These are phyloP conservation scores for Obba rivulosa DNA, from an alignment of 768 basidiomycete species.

Conservation along the genomic window DNA sequence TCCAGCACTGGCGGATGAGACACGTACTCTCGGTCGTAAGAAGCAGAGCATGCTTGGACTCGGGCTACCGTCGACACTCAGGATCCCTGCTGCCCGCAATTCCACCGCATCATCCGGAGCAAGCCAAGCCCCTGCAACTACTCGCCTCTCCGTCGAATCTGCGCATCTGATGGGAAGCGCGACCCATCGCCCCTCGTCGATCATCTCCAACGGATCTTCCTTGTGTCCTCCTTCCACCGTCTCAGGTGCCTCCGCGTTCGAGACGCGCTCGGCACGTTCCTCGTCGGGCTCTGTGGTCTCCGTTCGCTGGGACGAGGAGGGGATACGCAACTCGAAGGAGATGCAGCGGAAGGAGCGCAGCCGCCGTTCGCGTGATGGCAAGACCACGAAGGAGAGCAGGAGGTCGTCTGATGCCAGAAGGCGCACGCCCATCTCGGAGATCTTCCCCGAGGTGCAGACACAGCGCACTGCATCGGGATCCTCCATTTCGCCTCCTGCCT, in stretches of 20 bases:
- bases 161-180: constrained; percentile 27
- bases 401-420: constrained; percentile 45
- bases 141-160: constrained; percentile 29
- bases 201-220: constrained; percentile 36
- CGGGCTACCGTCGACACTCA: constrained; percentile 46
- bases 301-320: constrained; percentile 48
- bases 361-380: constrained; percentile 27
- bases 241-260: constrained; percentile 34
- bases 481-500: constrained; percentile 7
- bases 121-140: constrained; percentile 6
- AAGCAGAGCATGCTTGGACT: constrained; percentile 60
- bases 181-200: constrained; percentile 32
- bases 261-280: constrained; percentile 33
- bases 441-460: constrained; percentile 46
- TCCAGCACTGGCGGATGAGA: constrained; percentile 23
- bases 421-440: constrained; percentile 48
- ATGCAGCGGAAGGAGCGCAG: constrained; percentile 24
- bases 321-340: constrained; percentile 45
- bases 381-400: constrained; percentile 35
- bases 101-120: constrained; percentile 3
- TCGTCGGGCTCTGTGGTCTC: constrained; percentile 31
- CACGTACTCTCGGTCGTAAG: constrained; percentile 43
- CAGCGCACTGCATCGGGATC: constrained; percentile 6
- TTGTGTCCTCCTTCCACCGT: constrained; percentile 42
- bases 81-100: constrained; percentile 11